These are phyloP conservation scores for Umbelopsis sp. DNA, from an alignment of 192 early-diverging fungal genomes.

Conservation along the genomic window DNA sequence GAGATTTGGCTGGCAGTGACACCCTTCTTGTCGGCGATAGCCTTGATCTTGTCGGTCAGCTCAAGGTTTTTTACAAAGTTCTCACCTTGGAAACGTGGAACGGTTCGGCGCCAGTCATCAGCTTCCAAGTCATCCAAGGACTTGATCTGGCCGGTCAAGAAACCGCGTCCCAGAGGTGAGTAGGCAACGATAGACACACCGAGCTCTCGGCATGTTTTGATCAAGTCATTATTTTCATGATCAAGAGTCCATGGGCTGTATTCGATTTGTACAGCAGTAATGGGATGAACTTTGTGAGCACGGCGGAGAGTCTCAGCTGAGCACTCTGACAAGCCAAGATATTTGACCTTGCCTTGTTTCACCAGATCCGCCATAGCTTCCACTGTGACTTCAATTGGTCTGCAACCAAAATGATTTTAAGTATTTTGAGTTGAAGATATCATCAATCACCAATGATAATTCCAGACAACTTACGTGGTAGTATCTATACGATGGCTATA, in stretches of 20 bases:
- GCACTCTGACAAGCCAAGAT: conserved; percentile 64
- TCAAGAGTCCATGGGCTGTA: conserved; percentile 58
- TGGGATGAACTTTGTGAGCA: conserved; percentile 70
- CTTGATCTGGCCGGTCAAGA: conserved; percentile 54
- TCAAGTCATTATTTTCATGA: conserved; percentile 64
- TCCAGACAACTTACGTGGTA: conserved; percentile 34
- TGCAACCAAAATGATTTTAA: too few species aligned
- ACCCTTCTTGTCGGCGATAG: conserved; percentile 51
- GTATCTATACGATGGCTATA: conserved; percentile 65
- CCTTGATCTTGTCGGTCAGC: conserved; percentile 57
- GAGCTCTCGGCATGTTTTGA: conserved; percentile 67
- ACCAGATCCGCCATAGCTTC: conserved; percentile 64
- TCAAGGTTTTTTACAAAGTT: conserved; percentile 59
- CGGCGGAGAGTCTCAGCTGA: conserved; percentile 62
- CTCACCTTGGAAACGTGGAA: conserved; percentile 62
- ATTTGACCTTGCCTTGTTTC: conserved; percentile 65
- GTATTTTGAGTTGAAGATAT: neutral
- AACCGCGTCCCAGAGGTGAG: conserved; percentile 55
- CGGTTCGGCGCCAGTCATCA: conserved; percentile 52
- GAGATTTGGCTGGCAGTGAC: conserved; percentile 54
- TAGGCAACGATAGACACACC: conserved; percentile 56
- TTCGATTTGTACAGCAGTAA: conserved; percentile 54
- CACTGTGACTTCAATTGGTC: conserved; percentile 64
- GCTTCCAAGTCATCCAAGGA: conserved; percentile 52
- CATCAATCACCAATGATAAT: neutral